These are phyloP conservation scores for Thuidium tamariscinum DNA, from an alignment of 225 moss, liverwort and hornwort species.

Conservation along the genomic window DNA sequence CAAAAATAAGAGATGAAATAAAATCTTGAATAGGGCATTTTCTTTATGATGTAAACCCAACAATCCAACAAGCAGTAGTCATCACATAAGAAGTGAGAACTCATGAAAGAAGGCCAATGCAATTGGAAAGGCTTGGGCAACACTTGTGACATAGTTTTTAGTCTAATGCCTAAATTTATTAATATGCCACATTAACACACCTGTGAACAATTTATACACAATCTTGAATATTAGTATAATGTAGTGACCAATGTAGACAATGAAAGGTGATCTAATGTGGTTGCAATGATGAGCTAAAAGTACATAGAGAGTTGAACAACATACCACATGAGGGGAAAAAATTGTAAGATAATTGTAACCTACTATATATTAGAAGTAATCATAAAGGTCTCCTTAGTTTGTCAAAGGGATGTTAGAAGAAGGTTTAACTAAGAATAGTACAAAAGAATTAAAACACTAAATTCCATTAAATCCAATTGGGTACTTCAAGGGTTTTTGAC, in stretches of 20 bases:
- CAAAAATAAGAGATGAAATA: background rate
- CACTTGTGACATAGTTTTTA: background rate
- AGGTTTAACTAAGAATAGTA: too few species aligned
- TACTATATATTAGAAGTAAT: background rate
- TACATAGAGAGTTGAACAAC: rapidly evolving
- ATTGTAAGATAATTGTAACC: background rate
- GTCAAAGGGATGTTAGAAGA: too few species aligned
- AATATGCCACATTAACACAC: rapidly evolving
- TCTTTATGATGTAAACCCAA: background rate
- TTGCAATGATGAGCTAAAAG: background rate
- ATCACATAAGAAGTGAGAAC: background rate
- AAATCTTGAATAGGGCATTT: rapidly evolving
- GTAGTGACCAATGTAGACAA: background rate
- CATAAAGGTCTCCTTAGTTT: too few species aligned
- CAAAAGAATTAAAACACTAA: too few species aligned
- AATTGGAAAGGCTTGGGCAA: background rate
- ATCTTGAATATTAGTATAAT: background rate
- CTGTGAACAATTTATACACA: too few species aligned
- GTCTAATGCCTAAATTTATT: background rate
- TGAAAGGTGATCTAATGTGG: background rate
- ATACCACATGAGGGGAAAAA: background rate
- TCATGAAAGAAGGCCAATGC: background rate
- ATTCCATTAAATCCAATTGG: too few species aligned
- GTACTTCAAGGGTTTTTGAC: too few species aligned
- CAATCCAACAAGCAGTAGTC: too few species aligned